phyloP scores from a whole-genome alignment of 495 filamentous ascomycete species.

The Aspergillus asperescens region DNA sequence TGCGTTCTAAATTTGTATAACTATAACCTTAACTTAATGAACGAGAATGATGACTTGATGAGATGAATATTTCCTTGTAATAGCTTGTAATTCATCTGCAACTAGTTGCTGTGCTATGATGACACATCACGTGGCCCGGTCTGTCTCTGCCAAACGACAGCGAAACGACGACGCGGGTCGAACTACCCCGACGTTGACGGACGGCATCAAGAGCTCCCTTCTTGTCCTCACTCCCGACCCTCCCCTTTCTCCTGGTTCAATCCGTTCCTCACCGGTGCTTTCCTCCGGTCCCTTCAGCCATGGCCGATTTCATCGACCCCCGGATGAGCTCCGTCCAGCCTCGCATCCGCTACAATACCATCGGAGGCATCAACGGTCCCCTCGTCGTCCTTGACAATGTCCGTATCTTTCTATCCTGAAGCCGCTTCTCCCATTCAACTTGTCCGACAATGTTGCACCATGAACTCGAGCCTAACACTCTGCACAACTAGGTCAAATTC shows the following conservation, averaged over 20 bases:
- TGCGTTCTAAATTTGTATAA: slow-evolving; percentile 11
- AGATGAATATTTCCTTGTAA: not conserved
- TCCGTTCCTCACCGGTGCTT: not conserved
- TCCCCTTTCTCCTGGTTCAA: not conserved
- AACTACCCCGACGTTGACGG: slow-evolving; percentile 4
- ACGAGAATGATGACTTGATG: not conserved
- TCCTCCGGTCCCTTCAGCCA: slow-evolving; percentile 29
- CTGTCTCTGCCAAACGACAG: slow-evolving; percentile 7
- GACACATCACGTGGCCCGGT: slow-evolving; percentile 10
- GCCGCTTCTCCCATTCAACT: not conserved
- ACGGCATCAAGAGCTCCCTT: slow-evolving; percentile 5
- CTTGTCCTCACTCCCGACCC: not conserved
- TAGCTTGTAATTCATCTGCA: not conserved
- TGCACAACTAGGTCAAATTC: slow-evolving; percentile 73
- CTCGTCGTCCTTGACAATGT: slow-evolving; percentile 97
- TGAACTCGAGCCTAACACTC: not conserved
- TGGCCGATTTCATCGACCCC: slow-evolving; percentile 65
- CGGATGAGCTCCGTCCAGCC: slow-evolving; percentile 78
- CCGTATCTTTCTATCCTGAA: slow-evolving; percentile 20
- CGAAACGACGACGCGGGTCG: not conserved
- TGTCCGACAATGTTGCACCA: not conserved
- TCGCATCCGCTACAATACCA: slow-evolving; percentile 93
- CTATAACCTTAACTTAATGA: slow-evolving; percentile 10
- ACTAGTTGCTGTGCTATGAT: not conserved
- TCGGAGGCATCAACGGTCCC: slow-evolving; percentile 95